Evolutionary conservation across 306 rosid genomes (phyloP).

Genomic region (Pyrus pyrifolia): DNA sequence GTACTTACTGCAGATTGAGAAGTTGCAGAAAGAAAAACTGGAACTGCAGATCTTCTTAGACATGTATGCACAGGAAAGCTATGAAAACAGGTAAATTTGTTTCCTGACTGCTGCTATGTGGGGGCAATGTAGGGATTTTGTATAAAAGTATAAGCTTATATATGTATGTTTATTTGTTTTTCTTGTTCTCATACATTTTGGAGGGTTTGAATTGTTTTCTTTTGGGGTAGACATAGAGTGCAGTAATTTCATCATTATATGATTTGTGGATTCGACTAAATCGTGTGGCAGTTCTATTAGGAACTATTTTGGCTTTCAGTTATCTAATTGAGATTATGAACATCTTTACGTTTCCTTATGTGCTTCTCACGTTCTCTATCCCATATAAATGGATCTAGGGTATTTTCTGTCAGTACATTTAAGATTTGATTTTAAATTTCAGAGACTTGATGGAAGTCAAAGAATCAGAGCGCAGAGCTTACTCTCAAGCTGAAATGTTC

Average conservation of each 20-base stretch:
- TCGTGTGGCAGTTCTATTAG: neutral
- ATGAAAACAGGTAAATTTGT: slow-evolving; percentile 56
- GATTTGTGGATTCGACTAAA: neutral
- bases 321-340: neutral
- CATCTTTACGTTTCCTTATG: neutral
- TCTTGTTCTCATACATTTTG: neutral
- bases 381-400: slow-evolving; percentile 10
- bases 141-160: neutral
- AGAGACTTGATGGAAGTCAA: slow-evolving; percentile 61
- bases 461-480: slow-evolving; percentile 78
- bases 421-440: slow-evolving; percentile 33
- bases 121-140: neutral
- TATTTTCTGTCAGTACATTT: slow-evolving; percentile 1
- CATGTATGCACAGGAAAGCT: slow-evolving; percentile 65
- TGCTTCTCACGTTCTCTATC: neutral
- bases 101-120: neutral
- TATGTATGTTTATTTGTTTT: neutral
- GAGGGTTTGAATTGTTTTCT: neutral
- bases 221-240: neutral
- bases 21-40: slow-evolving; percentile 58
- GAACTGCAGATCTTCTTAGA: slow-evolving; percentile 64
- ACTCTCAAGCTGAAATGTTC: slow-evolving; percentile 59
- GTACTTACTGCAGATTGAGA: slow-evolving; percentile 55
- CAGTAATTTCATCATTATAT: neutral
- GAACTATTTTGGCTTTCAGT: neutral